Conservation (phyloP, 495 filamentous ascomycete genomes). For the Stereocaulon alpinum region DNA sequence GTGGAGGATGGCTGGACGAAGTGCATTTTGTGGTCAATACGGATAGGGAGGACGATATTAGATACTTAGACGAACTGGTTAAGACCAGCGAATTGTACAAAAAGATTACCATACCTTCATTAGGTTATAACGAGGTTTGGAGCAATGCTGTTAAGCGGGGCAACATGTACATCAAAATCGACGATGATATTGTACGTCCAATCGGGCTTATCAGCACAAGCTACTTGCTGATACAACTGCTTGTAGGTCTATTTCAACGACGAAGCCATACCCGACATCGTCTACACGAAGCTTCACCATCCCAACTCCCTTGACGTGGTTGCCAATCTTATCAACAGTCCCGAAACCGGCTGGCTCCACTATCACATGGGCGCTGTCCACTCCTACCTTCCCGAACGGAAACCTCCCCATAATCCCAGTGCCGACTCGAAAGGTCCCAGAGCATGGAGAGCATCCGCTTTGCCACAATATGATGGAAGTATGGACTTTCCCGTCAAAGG, state of each 20-base stretch:
- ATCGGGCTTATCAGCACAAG: not conserved
- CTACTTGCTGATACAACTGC: not conserved
- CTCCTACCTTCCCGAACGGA: slow-evolving; percentile 35
- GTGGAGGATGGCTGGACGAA: slow-evolving; percentile 40
- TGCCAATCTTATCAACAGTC: slow-evolving; percentile 40
- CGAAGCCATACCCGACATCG: slow-evolving; percentile 35
- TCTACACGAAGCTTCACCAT: slow-evolving; percentile 33
- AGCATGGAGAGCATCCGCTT: slow-evolving; percentile 24
- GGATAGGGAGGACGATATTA: slow-evolving; percentile 33
- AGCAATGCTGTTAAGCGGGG: slow-evolving; percentile 28
- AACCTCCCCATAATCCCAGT: slow-evolving; percentile 5
- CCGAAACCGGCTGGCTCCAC: slow-evolving; percentile 35
- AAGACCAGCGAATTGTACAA: slow-evolving; percentile 18
- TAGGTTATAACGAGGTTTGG: slow-evolving; percentile 31
- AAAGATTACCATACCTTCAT: slow-evolving; percentile 16
- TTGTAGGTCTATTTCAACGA: slow-evolving; percentile 35
- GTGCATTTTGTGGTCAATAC: slow-evolving; percentile 39
- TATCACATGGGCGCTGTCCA: slow-evolving; percentile 35
- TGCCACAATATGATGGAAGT: slow-evolving; percentile 20
- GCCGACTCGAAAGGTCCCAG: slow-evolving; percentile 21
- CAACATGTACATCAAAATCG: slow-evolving; percentile 41
- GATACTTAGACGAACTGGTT: slow-evolving; percentile 30
- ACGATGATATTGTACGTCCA: slow-evolving; percentile 35
- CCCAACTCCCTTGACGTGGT: slow-evolving; percentile 36
- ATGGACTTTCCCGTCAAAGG: slow-evolving; percentile 19